phyloP scores from a whole-genome alignment of 371 early-diverging fungal species.

The Mortierella sp. region DNA sequence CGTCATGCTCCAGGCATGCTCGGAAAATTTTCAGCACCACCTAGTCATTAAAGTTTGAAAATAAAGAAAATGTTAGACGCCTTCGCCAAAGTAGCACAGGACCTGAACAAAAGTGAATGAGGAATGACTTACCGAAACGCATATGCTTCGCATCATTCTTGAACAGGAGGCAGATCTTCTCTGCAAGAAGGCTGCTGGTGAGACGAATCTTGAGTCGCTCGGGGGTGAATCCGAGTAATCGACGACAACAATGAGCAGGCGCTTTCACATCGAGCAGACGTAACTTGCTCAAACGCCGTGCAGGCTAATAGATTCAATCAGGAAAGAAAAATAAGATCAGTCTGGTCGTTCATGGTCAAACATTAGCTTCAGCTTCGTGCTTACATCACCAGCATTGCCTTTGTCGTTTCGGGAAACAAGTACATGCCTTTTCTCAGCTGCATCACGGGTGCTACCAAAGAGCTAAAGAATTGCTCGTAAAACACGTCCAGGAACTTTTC shows the following conservation, averaged over 20 bases:
- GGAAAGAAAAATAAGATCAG: background rate
- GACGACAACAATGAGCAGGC: background rate
- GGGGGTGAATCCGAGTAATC: background rate
- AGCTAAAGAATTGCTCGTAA: background rate
- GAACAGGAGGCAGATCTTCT: background rate
- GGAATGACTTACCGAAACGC: background rate
- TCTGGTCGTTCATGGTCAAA: background rate
- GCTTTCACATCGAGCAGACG: background rate
- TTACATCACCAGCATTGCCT: background rate
- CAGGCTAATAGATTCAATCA: background rate
- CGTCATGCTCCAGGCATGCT: too few species aligned
- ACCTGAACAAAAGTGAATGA: too few species aligned
- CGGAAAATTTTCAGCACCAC: too few species aligned
- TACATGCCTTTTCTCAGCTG: background rate
- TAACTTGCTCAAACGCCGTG: background rate
- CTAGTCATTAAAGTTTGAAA: too few species aligned
- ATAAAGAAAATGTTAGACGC: too few species aligned
- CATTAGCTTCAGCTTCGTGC: background rate
- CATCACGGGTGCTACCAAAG: background rate
- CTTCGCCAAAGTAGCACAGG: too few species aligned
- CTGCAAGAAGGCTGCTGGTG: background rate
- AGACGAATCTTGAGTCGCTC: background rate
- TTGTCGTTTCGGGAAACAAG: background rate
- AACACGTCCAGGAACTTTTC: background rate
- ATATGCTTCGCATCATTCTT: background rate